These are phyloP conservation scores for Karstenula rhodostoma DNA, from an alignment of 2,329 filamentous ascomycete species.

Conservation along the genomic window DNA sequence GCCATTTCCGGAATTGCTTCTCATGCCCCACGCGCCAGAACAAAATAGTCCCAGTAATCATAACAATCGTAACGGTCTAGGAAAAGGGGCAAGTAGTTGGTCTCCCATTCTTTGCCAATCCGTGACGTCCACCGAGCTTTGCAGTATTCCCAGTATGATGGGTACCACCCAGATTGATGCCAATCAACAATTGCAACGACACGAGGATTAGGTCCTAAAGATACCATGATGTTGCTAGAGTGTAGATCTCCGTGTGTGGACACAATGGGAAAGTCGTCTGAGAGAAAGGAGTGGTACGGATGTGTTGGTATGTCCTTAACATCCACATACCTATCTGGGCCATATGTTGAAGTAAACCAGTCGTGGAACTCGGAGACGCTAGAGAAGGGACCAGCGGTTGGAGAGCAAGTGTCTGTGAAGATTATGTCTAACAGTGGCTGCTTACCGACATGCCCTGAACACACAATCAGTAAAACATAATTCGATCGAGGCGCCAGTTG, in stretches of 20 bases:
- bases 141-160: constrained; percentile 26
- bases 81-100: constrained; percentile 22
- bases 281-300: constrained; percentile 25
- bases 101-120: constrained; percentile 24
- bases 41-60: constrained; percentile 28
- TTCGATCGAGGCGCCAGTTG: background rate
- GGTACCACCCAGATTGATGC: constrained; percentile 27
- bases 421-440: constrained; percentile 26
- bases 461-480: background rate
- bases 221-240: constrained; percentile 28
- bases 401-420: constrained; percentile 19
- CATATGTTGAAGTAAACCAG: constrained; percentile 26
- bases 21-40: constrained; percentile 24
- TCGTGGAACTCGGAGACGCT: constrained; percentile 29
- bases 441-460: constrained; percentile 22
- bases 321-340: constrained; percentile 15
- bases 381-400: constrained; percentile 26
- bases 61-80: constrained; percentile 17
- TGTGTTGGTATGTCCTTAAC: constrained; percentile 20
- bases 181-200: constrained; percentile 25
- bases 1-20: background rate
- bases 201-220: constrained; percentile 9
- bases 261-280: constrained; percentile 25
- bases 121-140: constrained; percentile 26
- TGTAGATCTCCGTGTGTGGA: constrained; percentile 32